A percentile compares a stretch with the other conserved stretches of the same genome.
Conservation (phyloP, 1,139 yeast genomes). For the Nakaseomyces delphensis region DNA sequence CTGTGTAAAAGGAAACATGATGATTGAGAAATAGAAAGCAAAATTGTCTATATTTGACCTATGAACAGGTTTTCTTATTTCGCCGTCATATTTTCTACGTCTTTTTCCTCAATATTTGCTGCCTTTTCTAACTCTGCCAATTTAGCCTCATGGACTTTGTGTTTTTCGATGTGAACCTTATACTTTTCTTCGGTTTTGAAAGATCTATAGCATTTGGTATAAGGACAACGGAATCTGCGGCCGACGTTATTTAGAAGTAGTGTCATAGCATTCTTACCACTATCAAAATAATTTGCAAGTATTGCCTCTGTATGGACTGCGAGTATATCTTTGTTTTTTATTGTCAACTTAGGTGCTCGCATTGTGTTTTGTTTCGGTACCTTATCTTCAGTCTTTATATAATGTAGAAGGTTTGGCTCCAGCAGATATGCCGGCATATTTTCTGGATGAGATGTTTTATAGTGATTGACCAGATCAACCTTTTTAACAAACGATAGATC, state of each 20-base stretch:
- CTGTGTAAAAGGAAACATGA: neutral
- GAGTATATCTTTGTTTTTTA: neutral
- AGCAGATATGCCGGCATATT: constrained; percentile 16
- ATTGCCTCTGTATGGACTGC: constrained; percentile 13
- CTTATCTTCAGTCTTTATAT: neutral
- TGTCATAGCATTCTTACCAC: constrained; percentile 20
- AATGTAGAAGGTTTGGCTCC: constrained; percentile 3
- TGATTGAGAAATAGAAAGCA: neutral
- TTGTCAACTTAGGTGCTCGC: neutral
- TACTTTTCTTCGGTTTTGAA: constrained; percentile 30
- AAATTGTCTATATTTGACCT: neutral
- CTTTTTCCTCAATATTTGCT: neutral
- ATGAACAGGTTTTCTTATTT: no score
- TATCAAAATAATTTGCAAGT: constrained; percentile 14
- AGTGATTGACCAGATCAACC: constrained; percentile 39
- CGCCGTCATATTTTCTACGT: no score
- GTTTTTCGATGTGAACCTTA: constrained; percentile 29
- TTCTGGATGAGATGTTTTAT: constrained; percentile 33
- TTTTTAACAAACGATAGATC: constrained; percentile 34
- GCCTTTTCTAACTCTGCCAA: constrained; percentile 13
- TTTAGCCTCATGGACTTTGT: constrained; percentile 29
- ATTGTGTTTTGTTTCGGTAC: no score
- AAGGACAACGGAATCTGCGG: constrained; percentile 27
- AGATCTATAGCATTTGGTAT: constrained; percentile 27
- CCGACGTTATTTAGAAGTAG: constrained; percentile 28